These are phyloP conservation scores for Clathrus columnatus DNA, from an alignment of 768 basidiomycete genomes.

Conservation along the genomic window DNA sequence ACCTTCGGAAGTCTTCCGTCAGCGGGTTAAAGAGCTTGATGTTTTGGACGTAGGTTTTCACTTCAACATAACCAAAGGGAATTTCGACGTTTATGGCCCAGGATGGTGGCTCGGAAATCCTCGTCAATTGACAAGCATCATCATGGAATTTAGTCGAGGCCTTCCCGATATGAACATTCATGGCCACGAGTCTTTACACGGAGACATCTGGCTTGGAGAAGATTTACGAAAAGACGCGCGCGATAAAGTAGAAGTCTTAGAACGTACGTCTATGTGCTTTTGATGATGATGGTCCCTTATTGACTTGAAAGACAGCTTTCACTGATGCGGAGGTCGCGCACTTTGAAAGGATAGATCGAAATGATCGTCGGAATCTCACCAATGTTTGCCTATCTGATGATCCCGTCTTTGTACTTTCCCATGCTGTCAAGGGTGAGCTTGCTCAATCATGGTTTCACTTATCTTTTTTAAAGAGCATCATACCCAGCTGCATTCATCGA, in stretches of 20 bases:
- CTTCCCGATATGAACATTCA: slow-evolving; percentile 11
- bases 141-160: slow-evolving; percentile 4
- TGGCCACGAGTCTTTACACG: slow-evolving; percentile 5
- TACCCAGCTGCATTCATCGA: not conserved
- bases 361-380: slow-evolving; percentile 3
- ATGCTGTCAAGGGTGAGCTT: not conserved
- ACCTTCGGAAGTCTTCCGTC: not conserved
- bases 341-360: slow-evolving; percentile 10
- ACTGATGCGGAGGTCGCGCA: slow-evolving; percentile 1
- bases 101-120: not conserved
- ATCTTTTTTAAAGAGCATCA: not conserved
- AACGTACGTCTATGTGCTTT: slow-evolving; percentile 4
- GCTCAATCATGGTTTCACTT: too few relatives aligned
- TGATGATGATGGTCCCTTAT: not conserved
- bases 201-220: slow-evolving; percentile 9
- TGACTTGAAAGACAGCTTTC: not conserved
- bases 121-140: slow-evolving; percentile 1
- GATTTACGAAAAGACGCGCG: slow-evolving; percentile 8
- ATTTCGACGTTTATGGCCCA: not conserved
- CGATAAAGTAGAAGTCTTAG: not conserved
- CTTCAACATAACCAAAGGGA: slow-evolving; percentile 10
- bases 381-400: slow-evolving; percentile 11
- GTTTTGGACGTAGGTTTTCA: slow-evolving; percentile 5
- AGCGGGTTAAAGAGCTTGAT: slow-evolving; percentile 7
- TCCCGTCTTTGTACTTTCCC: slow-evolving; percentile 4